These are phyloP conservation scores for Dothistroma pini DNA, from an alignment of 2,329 filamentous ascomycete genomes.

Conservation along the genomic window DNA sequence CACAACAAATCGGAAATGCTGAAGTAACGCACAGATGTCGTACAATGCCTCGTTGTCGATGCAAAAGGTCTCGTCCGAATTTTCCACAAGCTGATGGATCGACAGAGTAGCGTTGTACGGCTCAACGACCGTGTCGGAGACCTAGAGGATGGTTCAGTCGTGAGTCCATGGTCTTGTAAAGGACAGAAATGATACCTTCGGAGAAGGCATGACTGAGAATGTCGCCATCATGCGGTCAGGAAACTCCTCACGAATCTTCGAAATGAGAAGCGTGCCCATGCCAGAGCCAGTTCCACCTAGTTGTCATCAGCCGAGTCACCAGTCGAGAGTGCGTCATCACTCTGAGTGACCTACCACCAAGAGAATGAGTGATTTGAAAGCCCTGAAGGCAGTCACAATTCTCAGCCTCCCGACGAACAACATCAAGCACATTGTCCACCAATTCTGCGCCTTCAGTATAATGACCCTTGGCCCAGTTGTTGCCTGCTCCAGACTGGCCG, in stretches of 20 bases:
- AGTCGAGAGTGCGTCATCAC: background rate
- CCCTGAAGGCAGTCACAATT: slow-evolving; percentile 99
- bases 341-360: slow-evolving; percentile 63
- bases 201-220: slow-evolving; percentile 97
- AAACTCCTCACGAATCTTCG: slow-evolving; percentile 99
- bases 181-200: slow-evolving; percentile 49
- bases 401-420: slow-evolving; percentile 98
- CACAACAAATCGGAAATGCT: background rate
- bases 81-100: slow-evolving; percentile 98
- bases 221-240: slow-evolving; percentile 99
- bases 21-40: slow-evolving; percentile 88
- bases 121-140: slow-evolving; percentile 99
- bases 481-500: slow-evolving; percentile 98
- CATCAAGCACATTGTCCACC: slow-evolving; percentile 96
- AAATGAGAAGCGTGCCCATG: slow-evolving; percentile 99
- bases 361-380: slow-evolving; percentile 99
- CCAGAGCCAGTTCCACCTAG: slow-evolving; percentile 88
- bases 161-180: background rate
- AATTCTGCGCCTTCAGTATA: slow-evolving; percentile 99
- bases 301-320: background rate
- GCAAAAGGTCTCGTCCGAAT: slow-evolving; percentile 99
- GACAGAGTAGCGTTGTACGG: slow-evolving; percentile 99
- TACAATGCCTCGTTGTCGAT: slow-evolving; percentile 99
- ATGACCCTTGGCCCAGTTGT: slow-evolving; percentile 99
- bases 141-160: slow-evolving; percentile 49